phyloP scores from a whole-genome alignment of 805 yeast genomes.

The Candida endomychidarum region DNA sequence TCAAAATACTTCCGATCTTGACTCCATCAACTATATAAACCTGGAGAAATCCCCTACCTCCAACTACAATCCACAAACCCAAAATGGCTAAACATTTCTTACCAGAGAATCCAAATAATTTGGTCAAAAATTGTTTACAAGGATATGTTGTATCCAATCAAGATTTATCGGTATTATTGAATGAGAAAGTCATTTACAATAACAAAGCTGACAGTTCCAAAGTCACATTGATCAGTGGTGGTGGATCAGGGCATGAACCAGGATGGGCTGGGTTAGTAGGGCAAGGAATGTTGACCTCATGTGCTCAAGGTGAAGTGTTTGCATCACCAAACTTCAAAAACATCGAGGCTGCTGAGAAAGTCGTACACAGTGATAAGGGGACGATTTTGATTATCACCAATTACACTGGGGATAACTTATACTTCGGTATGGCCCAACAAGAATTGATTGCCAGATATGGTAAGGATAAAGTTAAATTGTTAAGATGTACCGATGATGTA shows the following conservation, averaged over 20 bases:
- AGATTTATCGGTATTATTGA: slow-evolving; percentile 32
- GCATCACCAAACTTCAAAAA: slow-evolving; percentile 42
- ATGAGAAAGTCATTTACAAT: slow-evolving; percentile 40
- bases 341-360: slow-evolving; percentile 37
- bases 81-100: slow-evolving; percentile 40
- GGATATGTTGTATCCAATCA: slow-evolving; percentile 42
- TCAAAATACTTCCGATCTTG: slow-evolving; percentile 5
- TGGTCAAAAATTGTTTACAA: slow-evolving; percentile 37
- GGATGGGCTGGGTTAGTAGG: slow-evolving; percentile 43
- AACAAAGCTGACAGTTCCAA: slow-evolving; percentile 22
- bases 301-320: slow-evolving; percentile 43
- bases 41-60: not conserved
- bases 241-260: slow-evolving; percentile 47
- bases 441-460: slow-evolving; percentile 32
- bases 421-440: slow-evolving; percentile 42
- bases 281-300: slow-evolving; percentile 37
- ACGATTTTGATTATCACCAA: slow-evolving; percentile 34
- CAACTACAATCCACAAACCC: not conserved
- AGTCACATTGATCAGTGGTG: slow-evolving; percentile 38
- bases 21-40: slow-evolving; percentile 8
- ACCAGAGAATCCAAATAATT: slow-evolving; percentile 31
- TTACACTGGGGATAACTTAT: slow-evolving; percentile 40
- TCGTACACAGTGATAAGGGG: slow-evolving; percentile 34
- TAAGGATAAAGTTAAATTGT: slow-evolving; percentile 26
- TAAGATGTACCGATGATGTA: slow-evolving; percentile 37